A percentile compares a stretch with the other conserved stretches of the same genome.
phyloP scores from a whole-genome alignment of 2,329 filamentous ascomycete genomes.

The Zalaria obscura region DNA sequence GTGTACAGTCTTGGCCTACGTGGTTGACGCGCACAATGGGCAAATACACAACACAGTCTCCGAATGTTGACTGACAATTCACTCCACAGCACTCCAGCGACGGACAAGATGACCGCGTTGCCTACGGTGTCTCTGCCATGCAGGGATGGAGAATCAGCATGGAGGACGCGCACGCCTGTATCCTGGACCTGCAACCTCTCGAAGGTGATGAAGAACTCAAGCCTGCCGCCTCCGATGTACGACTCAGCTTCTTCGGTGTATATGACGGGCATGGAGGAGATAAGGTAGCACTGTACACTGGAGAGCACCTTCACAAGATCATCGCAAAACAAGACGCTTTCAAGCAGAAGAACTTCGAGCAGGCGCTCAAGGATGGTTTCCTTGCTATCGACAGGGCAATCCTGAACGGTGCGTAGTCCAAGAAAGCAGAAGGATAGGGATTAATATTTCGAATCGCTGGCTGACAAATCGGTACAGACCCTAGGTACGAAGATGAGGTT shows the following conservation, averaged over 20 bases:
- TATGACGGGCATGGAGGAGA: slow-evolving; percentile 97
- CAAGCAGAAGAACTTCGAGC: slow-evolving; percentile 79
- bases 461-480: slow-evolving; percentile 44
- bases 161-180: slow-evolving; percentile 86
- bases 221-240: slow-evolving; percentile 50
- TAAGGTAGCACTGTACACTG: slow-evolving; percentile 86
- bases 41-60: background rate
- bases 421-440: background rate
- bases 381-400: slow-evolving; percentile 92
- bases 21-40: background rate
- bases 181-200: slow-evolving; percentile 70
- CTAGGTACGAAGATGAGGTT: slow-evolving; percentile 93
- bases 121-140: slow-evolving; percentile 96
- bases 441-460: slow-evolving; percentile 3
- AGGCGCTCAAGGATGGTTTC: slow-evolving; percentile 94
- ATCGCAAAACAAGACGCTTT: slow-evolving; percentile 90
- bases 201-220: slow-evolving; percentile 35
- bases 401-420: slow-evolving; percentile 58
- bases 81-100: slow-evolving; percentile 60
- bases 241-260: slow-evolving; percentile 91
- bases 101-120: slow-evolving; percentile 82
- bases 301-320: slow-evolving; percentile 87
- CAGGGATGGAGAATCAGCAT: slow-evolving; percentile 99
- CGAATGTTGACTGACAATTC: slow-evolving; percentile 1
- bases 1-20: background rate